Evolutionary conservation across 225 moss, liverwort and hornwort genomes (phyloP), one percentile per base, ranked within the genome.

Genomic region (Ulota crispa): DNA sequence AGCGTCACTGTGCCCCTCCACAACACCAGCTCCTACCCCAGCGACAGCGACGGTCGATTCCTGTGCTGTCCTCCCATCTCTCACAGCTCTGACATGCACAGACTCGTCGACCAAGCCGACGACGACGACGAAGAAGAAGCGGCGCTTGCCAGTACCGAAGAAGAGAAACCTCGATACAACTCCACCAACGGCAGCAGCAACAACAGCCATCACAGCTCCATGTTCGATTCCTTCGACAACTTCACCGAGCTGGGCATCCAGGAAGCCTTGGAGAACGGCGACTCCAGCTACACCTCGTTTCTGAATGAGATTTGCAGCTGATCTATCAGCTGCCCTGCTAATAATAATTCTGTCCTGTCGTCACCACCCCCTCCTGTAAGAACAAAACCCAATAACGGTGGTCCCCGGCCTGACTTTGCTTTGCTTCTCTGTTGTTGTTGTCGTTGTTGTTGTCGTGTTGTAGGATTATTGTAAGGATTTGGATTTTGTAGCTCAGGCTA

Each of bases 271-370:
- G 88, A 86, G 66, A 83, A 59, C 68, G 84, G 82, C 6, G 90
- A 91, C 78, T 84, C 82, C 78, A 81, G 84, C 45, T 90, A 84
- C 73, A 86, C 72, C 28, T 91, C 86, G 67, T 91, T 86, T 75
- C 82, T 90, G 5, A 84, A 90, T 28, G 86, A 90, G 84, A 90
- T 86, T 43, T 88, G 83, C 78, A 86, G 84, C 76, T 88, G 59
- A 90, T 55, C 12, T 42, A 90, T 55, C 12, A 50, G 71, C 34
- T 26, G 66, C 36, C 8, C 3, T 30, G 24, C 56, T 36, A 72
- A 61, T 34, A 72, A 61, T 34, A 76, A 76, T 52, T 45, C 45
- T 45, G 45, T 45, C 45, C 16, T 69, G 21, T 47, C 54, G 36
- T 27, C 55, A 68, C 7, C 64, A 70, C 69, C 75, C 13, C 45